Conservation (phyloP, 345 rosid species). For the Salix purpurea region DNA sequence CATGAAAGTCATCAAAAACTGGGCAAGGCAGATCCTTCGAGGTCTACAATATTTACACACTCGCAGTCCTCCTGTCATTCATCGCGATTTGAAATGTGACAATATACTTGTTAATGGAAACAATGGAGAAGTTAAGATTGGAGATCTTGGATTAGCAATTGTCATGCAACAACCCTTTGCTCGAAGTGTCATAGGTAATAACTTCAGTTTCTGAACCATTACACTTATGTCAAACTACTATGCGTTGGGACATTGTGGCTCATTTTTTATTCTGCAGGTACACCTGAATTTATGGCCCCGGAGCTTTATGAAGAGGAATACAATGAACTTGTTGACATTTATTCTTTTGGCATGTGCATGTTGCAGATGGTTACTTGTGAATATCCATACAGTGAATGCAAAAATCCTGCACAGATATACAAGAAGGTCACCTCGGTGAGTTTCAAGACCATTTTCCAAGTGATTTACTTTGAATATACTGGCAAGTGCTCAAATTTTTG, state of each 20-base stretch:
- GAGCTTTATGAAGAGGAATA: slow-evolving; percentile 95
- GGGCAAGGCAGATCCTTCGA: slow-evolving; percentile 86
- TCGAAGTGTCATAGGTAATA: slow-evolving; percentile 77
- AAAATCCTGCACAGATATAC: slow-evolving; percentile 90
- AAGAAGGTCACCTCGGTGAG: slow-evolving; percentile 93
- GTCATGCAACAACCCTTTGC: slow-evolving; percentile 77
- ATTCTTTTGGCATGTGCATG: slow-evolving; percentile 93
- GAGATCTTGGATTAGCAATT: slow-evolving; percentile 87
- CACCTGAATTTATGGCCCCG: slow-evolving; percentile 97
- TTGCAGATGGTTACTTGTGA: slow-evolving; percentile 91
- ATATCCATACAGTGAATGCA: slow-evolving; percentile 84
- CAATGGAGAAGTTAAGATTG: slow-evolving; percentile 94
- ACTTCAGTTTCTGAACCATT: neutral
- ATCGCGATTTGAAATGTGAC: slow-evolving; percentile 94
- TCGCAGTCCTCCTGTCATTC: slow-evolving; percentile 88
- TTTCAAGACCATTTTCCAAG: neutral
- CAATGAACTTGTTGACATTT: slow-evolving; percentile 82
- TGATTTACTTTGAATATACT: neutral
- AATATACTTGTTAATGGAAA: slow-evolving; percentile 93
- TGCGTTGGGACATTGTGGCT: neutral
- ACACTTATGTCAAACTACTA: neutral
- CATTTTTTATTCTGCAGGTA: slow-evolving; percentile 39
- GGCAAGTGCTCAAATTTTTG: neutral
- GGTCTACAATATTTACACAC: slow-evolving; percentile 88
- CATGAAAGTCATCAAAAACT: slow-evolving; percentile 79